Conservation (phyloP, 2,329 filamentous ascomycete species). For the Knufia petricola region DNA sequence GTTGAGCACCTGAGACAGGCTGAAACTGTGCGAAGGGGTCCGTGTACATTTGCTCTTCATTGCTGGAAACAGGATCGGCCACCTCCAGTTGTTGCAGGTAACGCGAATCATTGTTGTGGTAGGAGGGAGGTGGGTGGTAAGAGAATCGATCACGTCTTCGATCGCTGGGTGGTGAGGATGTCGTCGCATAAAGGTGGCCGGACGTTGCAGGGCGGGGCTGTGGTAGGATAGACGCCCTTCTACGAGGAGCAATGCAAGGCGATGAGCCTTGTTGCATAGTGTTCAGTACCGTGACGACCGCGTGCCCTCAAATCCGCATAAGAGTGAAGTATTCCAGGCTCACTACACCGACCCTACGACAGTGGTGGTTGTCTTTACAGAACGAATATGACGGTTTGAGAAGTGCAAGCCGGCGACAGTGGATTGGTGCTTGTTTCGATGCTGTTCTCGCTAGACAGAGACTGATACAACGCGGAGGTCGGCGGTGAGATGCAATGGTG, state of each 20-base stretch:
- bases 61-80: not conserved
- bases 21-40: conserved; percentile 16
- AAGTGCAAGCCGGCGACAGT: too few relatives aligned
- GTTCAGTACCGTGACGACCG: not conserved
- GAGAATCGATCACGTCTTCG: conserved; percentile 24
- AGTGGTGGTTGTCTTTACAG: not conserved
- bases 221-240: conserved; percentile 32
- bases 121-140: conserved; percentile 9
- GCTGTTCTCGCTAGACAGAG: too few relatives aligned
- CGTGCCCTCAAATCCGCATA: not conserved
- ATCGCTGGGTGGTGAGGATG: conserved; percentile 23
- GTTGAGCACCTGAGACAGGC: not conserved
- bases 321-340: not conserved
- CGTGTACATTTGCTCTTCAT: not conserved
- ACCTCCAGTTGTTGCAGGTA: not conserved
- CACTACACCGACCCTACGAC: not conserved
- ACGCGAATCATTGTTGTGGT: conserved; percentile 8
- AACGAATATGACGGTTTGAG: not conserved
- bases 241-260: conserved; percentile 24
- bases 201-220: conserved; percentile 31
- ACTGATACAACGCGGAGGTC: too few relatives aligned
- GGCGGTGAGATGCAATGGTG: too few relatives aligned
- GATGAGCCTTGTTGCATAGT: conserved; percentile 23
- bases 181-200: conserved; percentile 4
- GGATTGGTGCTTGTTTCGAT: too few relatives aligned